These are phyloP conservation scores for Blastomyces parvus DNA, from an alignment of 2,329 filamentous ascomycete genomes.

Conservation along the genomic window DNA sequence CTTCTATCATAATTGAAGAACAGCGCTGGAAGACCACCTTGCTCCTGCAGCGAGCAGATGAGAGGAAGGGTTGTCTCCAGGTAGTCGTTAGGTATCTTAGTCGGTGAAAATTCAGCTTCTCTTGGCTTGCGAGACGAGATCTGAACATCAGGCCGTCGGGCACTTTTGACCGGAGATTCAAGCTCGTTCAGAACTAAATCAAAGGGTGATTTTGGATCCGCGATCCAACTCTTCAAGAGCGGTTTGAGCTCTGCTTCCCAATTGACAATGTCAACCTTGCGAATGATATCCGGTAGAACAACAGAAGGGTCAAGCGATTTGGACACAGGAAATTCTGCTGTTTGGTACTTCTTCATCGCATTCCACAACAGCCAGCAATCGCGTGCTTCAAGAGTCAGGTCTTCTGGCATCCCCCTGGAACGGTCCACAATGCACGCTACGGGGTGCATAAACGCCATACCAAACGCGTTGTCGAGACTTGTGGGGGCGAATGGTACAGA, in stretches of 20 bases:
- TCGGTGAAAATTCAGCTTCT: constrained; percentile 12
- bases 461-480: constrained; percentile 40
- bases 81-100: constrained; percentile 26
- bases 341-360: constrained; percentile 52
- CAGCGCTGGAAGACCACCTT: constrained; percentile 61
- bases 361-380: constrained; percentile 61
- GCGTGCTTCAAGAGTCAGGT: constrained; percentile 59
- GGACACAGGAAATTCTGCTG: constrained; percentile 42
- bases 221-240: constrained; percentile 53
- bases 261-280: constrained; percentile 54
- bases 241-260: constrained; percentile 57
- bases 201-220: constrained; percentile 44
- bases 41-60: constrained; percentile 50
- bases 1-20: constrained; percentile 67
- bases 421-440: constrained; percentile 53
- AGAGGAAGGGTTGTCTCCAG: constrained; percentile 47
- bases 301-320: constrained; percentile 42
- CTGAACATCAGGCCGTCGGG: constrained; percentile 11
- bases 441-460: constrained; percentile 57
- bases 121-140: constrained; percentile 15
- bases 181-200: constrained; percentile 44
- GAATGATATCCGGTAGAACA: constrained; percentile 46
- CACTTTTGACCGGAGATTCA: constrained; percentile 17
- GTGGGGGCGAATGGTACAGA: constrained; percentile 31
- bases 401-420: constrained; percentile 54